Base-by-base conservation (phyloP, 768 basidiomycete species). In the Lentinula boryana region DNA sequence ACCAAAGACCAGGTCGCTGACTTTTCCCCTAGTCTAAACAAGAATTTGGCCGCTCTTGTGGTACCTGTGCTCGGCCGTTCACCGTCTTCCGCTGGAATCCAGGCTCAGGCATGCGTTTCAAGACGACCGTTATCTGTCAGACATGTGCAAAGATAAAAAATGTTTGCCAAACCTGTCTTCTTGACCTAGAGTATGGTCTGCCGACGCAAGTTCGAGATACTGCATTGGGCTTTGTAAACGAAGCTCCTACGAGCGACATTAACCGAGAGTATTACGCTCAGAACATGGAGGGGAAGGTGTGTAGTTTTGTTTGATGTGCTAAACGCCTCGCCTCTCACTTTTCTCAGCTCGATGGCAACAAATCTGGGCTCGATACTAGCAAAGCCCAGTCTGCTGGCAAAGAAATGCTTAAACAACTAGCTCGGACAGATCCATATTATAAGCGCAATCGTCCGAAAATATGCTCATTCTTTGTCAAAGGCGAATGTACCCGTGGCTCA, bases 1-100 rank as follows among this genome's bases (percentile, higher is more conserved):
- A 55, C 49, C 4, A 50, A 33, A 27, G 21, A 43, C 51, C 18
- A 48, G 41, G 27, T 23, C 41, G n/a, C 46, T 57, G 41, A 44
- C 18, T 36, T 59, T 44, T 7, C 63, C 43, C 44, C 16, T 63
- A 98, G 96, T 93, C 93, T 5, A 98, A 98, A 75, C 97, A 98
- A 82, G 91, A 95, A 69, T 96, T 91, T 64, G 97, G 95, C 4
- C 83, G 90, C 31, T 94, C 94, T 57, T 99, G 97, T 74, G 98
- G 98, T 64, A 96, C 96, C 57, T 99, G 97, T 70, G 94, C 95
- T 2, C 84, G 97, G 23, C 97, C 93, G 2, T 96, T 95, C 76
- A 96, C 93, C 52, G 90, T 98, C 66, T 99, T 99, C 76, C 89
- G 94, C 43, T 99, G 97, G 97, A 96, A 98, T 69, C 95, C 97